Evolutionary conservation across 2,329 filamentous ascomycete species (phyloP).

Genomic region (Aspergillus calidoustus): DNA sequence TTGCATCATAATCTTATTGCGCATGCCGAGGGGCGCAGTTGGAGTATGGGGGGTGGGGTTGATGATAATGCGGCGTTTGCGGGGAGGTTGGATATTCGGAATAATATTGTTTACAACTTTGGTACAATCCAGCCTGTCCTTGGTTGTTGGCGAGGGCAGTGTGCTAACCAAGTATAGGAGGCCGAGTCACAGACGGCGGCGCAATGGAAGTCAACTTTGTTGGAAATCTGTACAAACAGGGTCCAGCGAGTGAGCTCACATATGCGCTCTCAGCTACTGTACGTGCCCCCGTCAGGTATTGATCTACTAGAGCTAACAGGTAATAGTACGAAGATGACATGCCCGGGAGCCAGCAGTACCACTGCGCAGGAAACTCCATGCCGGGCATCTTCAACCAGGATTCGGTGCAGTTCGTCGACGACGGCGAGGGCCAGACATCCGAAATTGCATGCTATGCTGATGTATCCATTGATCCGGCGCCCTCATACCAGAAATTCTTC

Average conservation of each 20-base stretch:
- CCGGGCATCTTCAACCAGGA: conserved; percentile 15
- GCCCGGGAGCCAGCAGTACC: conserved; percentile 15
- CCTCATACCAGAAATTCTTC: conserved; percentile 20
- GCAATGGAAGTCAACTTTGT: conserved; percentile 21
- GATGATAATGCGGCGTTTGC: conserved; percentile 17
- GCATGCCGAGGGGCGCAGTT: conserved; percentile 18
- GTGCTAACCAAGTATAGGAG: conserved; percentile 3
- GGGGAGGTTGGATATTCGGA: conserved; percentile 17
- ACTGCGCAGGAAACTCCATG: conserved; percentile 19
- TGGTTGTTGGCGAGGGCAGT: neutral
- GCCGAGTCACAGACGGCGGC: conserved; percentile 18
- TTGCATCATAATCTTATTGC: conserved; percentile 19
- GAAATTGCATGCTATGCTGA: conserved; percentile 20
- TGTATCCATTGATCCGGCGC: conserved; percentile 13
- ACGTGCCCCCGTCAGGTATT: neutral
- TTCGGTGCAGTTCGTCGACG: conserved; percentile 11
- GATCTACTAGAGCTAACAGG: neutral
- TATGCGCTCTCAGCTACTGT: conserved; percentile 12
- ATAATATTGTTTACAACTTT: conserved; percentile 21
- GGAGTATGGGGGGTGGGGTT: conserved; percentile 20
- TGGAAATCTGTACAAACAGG: conserved; percentile 19
- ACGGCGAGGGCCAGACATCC: conserved; percentile 10
- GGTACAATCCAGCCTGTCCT: neutral
- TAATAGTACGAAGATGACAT: conserved; percentile 17
- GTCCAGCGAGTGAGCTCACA: conserved; percentile 5